Evolutionary conservation across 1,284 basidiomycete species (phyloP), one percentile per base, ranked within the genome.

Genomic region (Austroboletus rostrupii): DNA sequence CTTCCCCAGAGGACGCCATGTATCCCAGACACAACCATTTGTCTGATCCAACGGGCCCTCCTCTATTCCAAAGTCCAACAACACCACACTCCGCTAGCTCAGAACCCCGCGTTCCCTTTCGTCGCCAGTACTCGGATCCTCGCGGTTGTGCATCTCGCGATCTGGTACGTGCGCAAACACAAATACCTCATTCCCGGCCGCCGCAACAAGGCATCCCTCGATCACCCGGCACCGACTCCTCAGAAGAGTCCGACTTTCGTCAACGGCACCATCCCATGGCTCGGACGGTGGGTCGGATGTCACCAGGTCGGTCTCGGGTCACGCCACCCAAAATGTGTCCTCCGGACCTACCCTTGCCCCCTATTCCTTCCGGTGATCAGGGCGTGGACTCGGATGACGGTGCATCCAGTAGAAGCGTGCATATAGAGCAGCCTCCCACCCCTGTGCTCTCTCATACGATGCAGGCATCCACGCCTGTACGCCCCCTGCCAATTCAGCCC

Each of bases 291-390:
- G 38, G 13, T 36, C n/a, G 43, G 13, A 9, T 37, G 9, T 52
- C 54, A 8, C 38, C 48, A 2, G 20, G 42, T 32, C 35, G 23
- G 23, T 55, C 48, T 23, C 49, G 49, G 37, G 43, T 51, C 19
- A 52, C 57, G 5, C 51, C 51, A 16, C 60, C 63, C n/a, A 50
- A 2, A n/a, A 40, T 47, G 12, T 14, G 19, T 36, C 61, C 60
- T 33, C 60, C 62, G 5, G 54, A 51, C 6, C 17, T 47, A 3
- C 56, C 62, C 20, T 47, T 66, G 31, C 65, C 62, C 0, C 54
- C 65, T 3, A 43, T 63, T 26, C 65, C 61, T 1, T 45, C 52
- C 31, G 35, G 29, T 33, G 50, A 47, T 21, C 53, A 45, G 16
- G 38, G 26, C 5, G 2, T 23, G 28, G 28, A 41, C 2, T 44